These are phyloP conservation scores for Rhizopus microsporus DNA, from an alignment of 371 early-diverging fungal species.

Conservation along the genomic window DNA sequence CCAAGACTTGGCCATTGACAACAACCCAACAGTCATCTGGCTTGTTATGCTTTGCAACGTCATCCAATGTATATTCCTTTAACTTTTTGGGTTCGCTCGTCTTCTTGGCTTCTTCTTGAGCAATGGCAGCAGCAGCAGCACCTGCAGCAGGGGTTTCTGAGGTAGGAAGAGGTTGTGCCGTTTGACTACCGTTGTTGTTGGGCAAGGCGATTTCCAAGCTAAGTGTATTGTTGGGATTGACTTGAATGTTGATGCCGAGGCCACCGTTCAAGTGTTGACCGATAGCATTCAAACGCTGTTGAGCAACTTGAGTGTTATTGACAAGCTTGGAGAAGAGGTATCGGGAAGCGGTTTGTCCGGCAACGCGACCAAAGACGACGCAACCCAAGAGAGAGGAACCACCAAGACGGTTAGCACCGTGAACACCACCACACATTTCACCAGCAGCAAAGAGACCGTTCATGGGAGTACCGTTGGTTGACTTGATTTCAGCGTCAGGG, in stretches of 20 bases:
- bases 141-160: conserved; percentile 30
- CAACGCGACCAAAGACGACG: conserved; percentile 96
- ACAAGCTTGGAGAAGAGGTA: conserved; percentile 64
- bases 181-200: conserved; percentile 18
- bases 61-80: conserved; percentile 56
- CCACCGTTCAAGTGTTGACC: conserved; percentile 68
- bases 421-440: conserved; percentile 77
- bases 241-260: conserved; percentile 62
- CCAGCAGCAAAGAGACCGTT: conserved; percentile 93
- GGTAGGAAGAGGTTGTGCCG: neutral
- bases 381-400: conserved; percentile 78
- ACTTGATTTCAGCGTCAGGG: conserved; percentile 74
- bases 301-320: conserved; percentile 55
- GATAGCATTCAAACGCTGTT: conserved; percentile 73
- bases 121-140: conserved; percentile 32
- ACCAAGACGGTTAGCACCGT: conserved; percentile 58
- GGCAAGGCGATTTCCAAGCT: conserved; percentile 68
- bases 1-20: conserved; percentile 88
- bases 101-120: conserved; percentile 28
- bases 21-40: conserved; percentile 95
- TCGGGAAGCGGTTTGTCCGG: conserved; percentile 76
- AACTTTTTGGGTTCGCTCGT: conserved; percentile 42
- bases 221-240: conserved; percentile 56
- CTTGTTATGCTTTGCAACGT: conserved; percentile 89
- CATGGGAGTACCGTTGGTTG: conserved; percentile 55